Evolutionary conservation across 179 eudicot species (phyloP), one percentile per base, ranked within the genome.

Genomic region (Beta corolliflora): DNA sequence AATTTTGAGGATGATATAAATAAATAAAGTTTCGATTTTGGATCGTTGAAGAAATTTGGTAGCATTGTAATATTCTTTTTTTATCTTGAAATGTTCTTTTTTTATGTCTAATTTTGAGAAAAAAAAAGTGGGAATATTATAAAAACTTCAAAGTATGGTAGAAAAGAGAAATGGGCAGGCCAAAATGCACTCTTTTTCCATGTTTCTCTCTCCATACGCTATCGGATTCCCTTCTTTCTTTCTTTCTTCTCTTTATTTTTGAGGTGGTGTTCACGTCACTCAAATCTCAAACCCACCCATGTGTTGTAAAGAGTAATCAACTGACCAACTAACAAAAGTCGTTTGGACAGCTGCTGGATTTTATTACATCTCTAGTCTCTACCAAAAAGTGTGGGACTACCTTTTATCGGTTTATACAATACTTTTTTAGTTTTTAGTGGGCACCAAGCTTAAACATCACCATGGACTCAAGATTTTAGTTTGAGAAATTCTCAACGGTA

Each of bases 271-370:
- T 76, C 71, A 81, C 71, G 84, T 44, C 76, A 81, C 71, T 36
- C 41, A 36, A 36, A 36, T 36, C 41, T 36, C 41, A 36, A 36
- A 41, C 77, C 67, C 60, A 10, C 3, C 64, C 66, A 61, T 11
- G 73, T 82, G 84, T 71, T 61, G 81, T 77, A 63, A 77, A 77
- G 54, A 29, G 73, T 71, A 77, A 82, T 65, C 77, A 71, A 60
- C 56, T 71, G 71, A 82, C 73, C 75, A 81, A 15, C 23, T 29
- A 7, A 55, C 29, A 74, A 75, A 81, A 60, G 84, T 31, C 29
- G 76, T 76, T 81, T 69, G 84, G 79, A 55, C 72, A 63, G 21
- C 76, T 72, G 21, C 9, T 21, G 45, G 29, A 41, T 59, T 79
- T 9, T 79, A 13, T 25, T 25, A 25, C 29, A 25, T n/a, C n/a